Evolutionary conservation across 176 grass and related monocot genomes (phyloP).

Genomic region (Bolboschoenus planiculmis): DNA sequence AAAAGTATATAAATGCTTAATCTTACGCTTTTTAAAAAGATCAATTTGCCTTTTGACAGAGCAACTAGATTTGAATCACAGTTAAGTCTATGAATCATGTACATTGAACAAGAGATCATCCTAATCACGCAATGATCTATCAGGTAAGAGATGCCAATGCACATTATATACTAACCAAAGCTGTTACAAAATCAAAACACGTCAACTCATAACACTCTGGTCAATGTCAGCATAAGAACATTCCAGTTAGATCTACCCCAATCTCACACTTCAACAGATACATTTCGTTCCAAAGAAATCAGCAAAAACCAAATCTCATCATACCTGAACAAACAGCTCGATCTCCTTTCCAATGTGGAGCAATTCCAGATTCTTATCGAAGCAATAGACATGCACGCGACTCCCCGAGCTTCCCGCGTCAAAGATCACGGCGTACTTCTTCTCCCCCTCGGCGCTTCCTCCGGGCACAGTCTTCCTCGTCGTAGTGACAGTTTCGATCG

Average conservation of each 20-base stretch:
- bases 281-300: slow-evolving; percentile 18
- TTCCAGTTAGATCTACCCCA: slow-evolving; percentile 3
- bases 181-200: too few relatives aligned
- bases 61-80: background rate
- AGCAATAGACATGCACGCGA: slow-evolving; percentile 90
- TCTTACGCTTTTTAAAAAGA: background rate
- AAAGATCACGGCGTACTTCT: slow-evolving; percentile 81
- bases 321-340: slow-evolving; percentile 93
- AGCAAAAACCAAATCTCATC: slow-evolving; percentile 6
- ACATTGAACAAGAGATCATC: background rate
- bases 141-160: background rate
- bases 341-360: slow-evolving; percentile 71
- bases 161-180: too few relatives aligned
- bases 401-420: slow-evolving; percentile 95
- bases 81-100: background rate
- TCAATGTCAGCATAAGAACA: background rate
- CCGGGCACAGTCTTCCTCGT: slow-evolving; percentile 42
- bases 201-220: too few relatives aligned
- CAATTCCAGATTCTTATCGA: slow-evolving; percentile 74
- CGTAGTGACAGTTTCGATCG: background rate
- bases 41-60: background rate
- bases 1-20: background rate
- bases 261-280: background rate
- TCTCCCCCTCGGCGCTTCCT: slow-evolving; percentile 28
- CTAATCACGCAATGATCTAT: background rate